Conservation (phyloP, 1,284 basidiomycete species). For the Ceraceosorus bombacis region DNA sequence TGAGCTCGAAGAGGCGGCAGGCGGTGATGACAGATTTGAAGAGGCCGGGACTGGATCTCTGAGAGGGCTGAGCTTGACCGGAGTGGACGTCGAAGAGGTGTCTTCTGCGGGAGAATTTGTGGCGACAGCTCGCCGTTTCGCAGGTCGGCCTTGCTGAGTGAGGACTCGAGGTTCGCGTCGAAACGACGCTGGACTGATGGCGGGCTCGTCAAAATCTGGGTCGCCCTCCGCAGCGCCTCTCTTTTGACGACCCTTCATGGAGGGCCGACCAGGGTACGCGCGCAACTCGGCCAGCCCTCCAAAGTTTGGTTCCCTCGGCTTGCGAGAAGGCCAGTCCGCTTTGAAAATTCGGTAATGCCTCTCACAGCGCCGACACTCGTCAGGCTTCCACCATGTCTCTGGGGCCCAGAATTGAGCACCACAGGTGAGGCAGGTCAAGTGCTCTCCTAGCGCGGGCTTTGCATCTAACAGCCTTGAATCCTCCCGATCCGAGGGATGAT, state of each 20-base stretch:
- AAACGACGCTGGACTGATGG: neutral
- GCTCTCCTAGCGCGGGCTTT: slow-evolving; percentile 16
- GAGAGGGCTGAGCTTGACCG: slow-evolving; percentile 22
- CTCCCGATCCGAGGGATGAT: slow-evolving; percentile 11
- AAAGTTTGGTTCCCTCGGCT: slow-evolving; percentile 11
- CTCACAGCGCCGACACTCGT: slow-evolving; percentile 45
- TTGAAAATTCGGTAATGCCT: slow-evolving; percentile 47
- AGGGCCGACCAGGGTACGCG: slow-evolving; percentile 1
- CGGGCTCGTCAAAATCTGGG: neutral
- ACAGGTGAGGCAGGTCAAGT: slow-evolving; percentile 40
- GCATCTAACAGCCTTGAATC: slow-evolving; percentile 1
- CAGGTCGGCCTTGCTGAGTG: too few relatives aligned
- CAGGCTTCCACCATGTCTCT: slow-evolving; percentile 46
- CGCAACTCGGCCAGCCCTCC: neutral
- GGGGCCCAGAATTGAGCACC: slow-evolving; percentile 40
- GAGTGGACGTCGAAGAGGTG: slow-evolving; percentile 4
- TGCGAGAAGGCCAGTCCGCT: slow-evolving; percentile 40
- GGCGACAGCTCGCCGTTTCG: too few relatives aligned
- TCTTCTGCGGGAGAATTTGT: too few relatives aligned
- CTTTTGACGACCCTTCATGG: slow-evolving; percentile 7
- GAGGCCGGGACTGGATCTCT: slow-evolving; percentile 8
- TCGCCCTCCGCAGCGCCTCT: neutral
- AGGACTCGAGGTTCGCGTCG: too few relatives aligned
- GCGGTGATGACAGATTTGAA: too few relatives aligned
- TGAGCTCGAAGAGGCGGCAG: slow-evolving; percentile 6